Evolutionary conservation across 345 rosid genomes (phyloP).

Genomic region (Citrus australasica): DNA sequence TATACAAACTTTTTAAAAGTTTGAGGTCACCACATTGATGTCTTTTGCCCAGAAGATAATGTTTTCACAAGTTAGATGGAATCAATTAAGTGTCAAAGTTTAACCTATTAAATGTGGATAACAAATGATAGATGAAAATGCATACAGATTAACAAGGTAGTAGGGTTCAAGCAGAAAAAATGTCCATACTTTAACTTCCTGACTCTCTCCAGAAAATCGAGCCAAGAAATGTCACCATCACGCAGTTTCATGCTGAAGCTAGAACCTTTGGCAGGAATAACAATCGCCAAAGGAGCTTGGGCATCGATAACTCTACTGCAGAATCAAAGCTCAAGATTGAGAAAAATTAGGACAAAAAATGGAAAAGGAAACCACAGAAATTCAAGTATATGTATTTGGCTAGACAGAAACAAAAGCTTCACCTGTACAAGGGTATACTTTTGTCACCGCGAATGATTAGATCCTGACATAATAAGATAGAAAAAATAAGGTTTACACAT

Average conservation of each 20-base stretch:
- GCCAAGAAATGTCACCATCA: conserved; percentile 79
- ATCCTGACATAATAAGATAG: conserved; percentile 47
- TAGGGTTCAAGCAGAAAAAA: background rate
- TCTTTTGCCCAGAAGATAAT: background rate
- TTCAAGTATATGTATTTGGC: background rate
- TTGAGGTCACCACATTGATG: background rate
- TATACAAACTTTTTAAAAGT: background rate
- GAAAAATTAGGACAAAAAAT: conserved; percentile 11
- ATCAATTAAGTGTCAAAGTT: background rate
- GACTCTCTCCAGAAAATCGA: conserved; percentile 56
- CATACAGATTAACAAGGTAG: conserved; percentile 2
- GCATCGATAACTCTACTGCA: conserved; percentile 92
- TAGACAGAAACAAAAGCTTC: conserved; percentile 28
- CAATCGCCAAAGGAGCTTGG: conserved; percentile 66
- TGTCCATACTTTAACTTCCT: conserved; percentile 46
- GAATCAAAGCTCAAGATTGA: conserved; percentile 33
- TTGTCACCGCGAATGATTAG: conserved; percentile 81
- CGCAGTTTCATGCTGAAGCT: conserved; percentile 55
- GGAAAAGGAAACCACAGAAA: background rate
- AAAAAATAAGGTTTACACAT: conserved; percentile 6
- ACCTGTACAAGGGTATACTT: conserved; percentile 89
- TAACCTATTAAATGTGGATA: background rate
- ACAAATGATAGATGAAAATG: background rate
- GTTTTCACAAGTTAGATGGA: background rate
- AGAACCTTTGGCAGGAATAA: conserved; percentile 54